Percentiles rank a stretch among this genome's conserved stretches.
Evolutionary conservation across 2,329 filamentous ascomycete species (phyloP).

Genomic region (Orbilia oligospora): DNA sequence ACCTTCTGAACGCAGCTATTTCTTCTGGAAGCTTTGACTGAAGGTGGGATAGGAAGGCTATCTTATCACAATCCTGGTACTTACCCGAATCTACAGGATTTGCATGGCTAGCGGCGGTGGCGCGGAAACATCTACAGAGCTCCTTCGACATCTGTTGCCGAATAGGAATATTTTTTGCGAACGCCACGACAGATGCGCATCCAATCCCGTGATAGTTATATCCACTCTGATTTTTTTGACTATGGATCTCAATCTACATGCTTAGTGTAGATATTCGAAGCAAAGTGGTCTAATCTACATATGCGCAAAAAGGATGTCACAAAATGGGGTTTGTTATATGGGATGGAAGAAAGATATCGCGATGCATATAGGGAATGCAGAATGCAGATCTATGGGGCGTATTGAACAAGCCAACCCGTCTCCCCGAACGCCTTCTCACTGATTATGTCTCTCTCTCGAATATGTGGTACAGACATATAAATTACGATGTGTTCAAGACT

Average conservation of each 20-base stretch:
- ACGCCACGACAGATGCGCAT: conserved; percentile 21
- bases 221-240: conserved; percentile 4
- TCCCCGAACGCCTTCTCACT: conserved; percentile 40
- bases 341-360: conserved; percentile 10
- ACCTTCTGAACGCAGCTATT: conserved; percentile 11
- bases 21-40: conserved; percentile 50
- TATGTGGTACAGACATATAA: conserved; percentile 8
- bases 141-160: conserved; percentile 37
- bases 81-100: conserved; percentile 33
- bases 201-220: conserved; percentile 16
- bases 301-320: neutral
- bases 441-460: neutral
- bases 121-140: conserved; percentile 40
- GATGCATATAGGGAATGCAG: conserved; percentile 25
- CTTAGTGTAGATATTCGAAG: conserved; percentile 10
- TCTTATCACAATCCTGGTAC: conserved; percentile 39
- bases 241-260: conserved; percentile 24
- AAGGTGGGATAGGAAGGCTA: conserved; percentile 31
- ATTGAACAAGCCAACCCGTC: conserved; percentile 24
- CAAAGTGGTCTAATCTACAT: conserved; percentile 25
- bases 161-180: conserved; percentile 38
- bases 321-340: conserved; percentile 5
- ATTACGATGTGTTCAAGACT: neutral
- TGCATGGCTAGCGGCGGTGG: conserved; percentile 24
- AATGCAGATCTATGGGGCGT: conserved; percentile 33